phyloP scores from a whole-genome alignment of 352 stramenopile species.

The Pythium grandisporangium region DNA sequence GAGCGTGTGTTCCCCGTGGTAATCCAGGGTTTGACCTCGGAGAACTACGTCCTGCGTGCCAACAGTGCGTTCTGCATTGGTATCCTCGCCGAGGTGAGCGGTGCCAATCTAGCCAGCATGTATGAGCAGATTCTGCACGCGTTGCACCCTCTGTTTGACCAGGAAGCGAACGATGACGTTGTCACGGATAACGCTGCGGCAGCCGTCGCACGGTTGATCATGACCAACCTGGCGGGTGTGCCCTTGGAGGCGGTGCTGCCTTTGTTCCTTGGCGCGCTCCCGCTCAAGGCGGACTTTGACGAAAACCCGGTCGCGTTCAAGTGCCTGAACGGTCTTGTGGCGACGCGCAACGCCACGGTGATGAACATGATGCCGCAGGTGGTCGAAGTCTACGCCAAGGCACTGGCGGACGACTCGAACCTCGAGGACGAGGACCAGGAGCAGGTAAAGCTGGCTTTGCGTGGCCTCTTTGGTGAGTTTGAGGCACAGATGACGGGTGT shows the following conservation, averaged over 20 bases:
- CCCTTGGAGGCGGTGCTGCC: slow-evolving; percentile 92
- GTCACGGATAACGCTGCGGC: slow-evolving; percentile 91
- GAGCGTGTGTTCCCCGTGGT: slow-evolving; percentile 87
- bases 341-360: slow-evolving; percentile 80
- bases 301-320: slow-evolving; percentile 95
- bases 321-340: slow-evolving; percentile 90
- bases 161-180: slow-evolving; percentile 77
- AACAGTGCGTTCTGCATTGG: slow-evolving; percentile 95
- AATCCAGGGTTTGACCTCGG: slow-evolving; percentile 84
- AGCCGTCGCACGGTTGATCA: slow-evolving; percentile 92
- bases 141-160: slow-evolving; percentile 89
- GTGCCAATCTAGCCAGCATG: slow-evolving; percentile 58
- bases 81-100: slow-evolving; percentile 83
- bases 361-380: slow-evolving; percentile 66
- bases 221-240: slow-evolving; percentile 58
- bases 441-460: slow-evolving; percentile 64
- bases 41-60: slow-evolving; percentile 90
- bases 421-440: slow-evolving; percentile 67
- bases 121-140: slow-evolving; percentile 90
- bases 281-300: slow-evolving; percentile 95
- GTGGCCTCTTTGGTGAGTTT: slow-evolving; percentile 52
- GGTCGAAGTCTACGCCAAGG: slow-evolving; percentile 75
- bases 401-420: slow-evolving; percentile 42
- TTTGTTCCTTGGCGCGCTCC: slow-evolving; percentile 89
- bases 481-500: slow-evolving; percentile 77